Evolutionary conservation across 176 grass and related monocot genomes (phyloP).

Genomic region (Zoysia pacifica): DNA sequence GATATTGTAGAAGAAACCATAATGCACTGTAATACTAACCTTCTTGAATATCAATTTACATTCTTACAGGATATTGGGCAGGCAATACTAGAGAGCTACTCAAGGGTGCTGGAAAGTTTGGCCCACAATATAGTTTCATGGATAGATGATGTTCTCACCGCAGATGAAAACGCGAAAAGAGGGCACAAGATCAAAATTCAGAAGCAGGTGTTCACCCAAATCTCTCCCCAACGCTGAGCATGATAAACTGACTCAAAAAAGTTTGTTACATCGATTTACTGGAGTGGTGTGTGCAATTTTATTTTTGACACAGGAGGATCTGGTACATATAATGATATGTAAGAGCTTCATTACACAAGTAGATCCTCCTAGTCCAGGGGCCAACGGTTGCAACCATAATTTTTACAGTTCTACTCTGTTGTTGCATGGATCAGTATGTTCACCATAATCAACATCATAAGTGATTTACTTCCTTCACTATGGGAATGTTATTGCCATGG

Average conservation of each 20-base stretch:
- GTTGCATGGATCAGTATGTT: neutral
- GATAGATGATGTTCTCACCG: slow-evolving; percentile 79
- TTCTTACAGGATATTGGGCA: slow-evolving; percentile 78
- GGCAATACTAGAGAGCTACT: slow-evolving; percentile 93
- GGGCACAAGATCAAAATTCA: slow-evolving; percentile 56
- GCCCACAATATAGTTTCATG: slow-evolving; percentile 79
- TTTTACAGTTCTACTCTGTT: neutral
- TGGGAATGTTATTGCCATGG: neutral
- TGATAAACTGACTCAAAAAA: slow-evolving; percentile 32
- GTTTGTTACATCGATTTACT: slow-evolving; percentile 27
- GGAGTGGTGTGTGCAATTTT: slow-evolving; percentile 7
- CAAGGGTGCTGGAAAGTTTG: slow-evolving; percentile 89
- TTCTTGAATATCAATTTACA: slow-evolving; percentile 23
- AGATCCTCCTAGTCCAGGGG: neutral
- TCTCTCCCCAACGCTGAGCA: slow-evolving; percentile 47
- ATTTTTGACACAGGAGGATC: neutral
- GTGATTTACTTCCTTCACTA: neutral
- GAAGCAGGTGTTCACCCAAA: slow-evolving; percentile 48
- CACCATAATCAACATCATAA: slow-evolving; percentile 1
- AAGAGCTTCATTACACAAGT: neutral
- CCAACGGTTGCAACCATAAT: neutral
- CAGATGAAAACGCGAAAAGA: slow-evolving; percentile 64
- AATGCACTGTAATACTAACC: slow-evolving; percentile 8
- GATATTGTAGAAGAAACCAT: neutral
- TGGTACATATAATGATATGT: slow-evolving; percentile 20